Base-by-base conservation (phyloP, 192 early-diverging fungal genomes). In the Linnemannia elongata region DNA sequence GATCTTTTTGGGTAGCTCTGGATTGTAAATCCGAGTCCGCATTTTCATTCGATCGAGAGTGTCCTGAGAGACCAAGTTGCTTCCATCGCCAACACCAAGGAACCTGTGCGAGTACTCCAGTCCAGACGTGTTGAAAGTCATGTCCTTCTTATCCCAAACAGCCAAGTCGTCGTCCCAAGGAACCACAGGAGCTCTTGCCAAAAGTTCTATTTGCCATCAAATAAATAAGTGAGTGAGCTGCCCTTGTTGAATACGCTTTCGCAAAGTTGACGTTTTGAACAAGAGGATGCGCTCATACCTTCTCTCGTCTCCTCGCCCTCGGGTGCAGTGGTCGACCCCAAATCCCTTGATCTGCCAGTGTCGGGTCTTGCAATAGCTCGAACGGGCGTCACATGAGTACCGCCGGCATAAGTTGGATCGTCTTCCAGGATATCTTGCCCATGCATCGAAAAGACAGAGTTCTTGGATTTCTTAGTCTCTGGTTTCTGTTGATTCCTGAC, bases 141-240 rank as follows among this genome's bases (percentile, higher is more conserved):
- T 89, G 38, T 88, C 82, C 12, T 88, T 85, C 75, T 92, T 88
- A 49, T 92, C 92, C 95, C 95, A 95, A 39, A 94, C 92, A 20
- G 92, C 89, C 70, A 95, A 79, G 78, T 95, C 95, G 0, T 93
- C 89, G 13, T 92, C 95, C 88, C 92, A 95, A 30, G 89, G 76
- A 1, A 95, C 88, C 4, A 95, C 89, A 0, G 94, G 94, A 39
- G 94, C 94, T 17, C 88, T 76, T 66, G 92, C 89, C 36, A 92
- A 77, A 27, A 95, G 73, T 45, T 88, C 90, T 90, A 68, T 30
- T 24, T 18, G 20, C 18, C 41, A 17, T n/a, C 1, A 44, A 20
- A 18, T 3, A 0, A 20, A 24, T 2, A 1, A 55, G 17, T 55
- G 52, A 55, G 52, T 55, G 20, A 24, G 52, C 18, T 55, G 6